phyloP scores from a whole-genome alignment of 2,329 filamentous ascomycete genomes.

The Verticillium nubilum region DNA sequence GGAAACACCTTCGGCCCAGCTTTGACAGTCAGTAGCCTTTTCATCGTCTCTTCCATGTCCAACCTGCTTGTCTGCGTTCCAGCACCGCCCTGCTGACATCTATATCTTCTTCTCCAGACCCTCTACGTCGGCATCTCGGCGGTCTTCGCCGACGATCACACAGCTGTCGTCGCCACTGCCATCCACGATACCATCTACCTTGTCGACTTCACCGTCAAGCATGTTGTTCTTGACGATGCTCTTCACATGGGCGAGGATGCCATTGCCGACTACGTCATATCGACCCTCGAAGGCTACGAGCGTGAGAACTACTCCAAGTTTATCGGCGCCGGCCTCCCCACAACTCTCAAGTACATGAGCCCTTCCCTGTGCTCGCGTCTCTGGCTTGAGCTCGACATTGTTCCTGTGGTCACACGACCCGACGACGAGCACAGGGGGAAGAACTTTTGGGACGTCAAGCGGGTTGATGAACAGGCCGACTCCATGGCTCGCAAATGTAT shows the following conservation, averaged over 20 bases:
- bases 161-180: conserved; percentile 58
- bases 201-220: conserved; percentile 63
- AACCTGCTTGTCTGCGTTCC: background rate
- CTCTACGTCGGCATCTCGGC: conserved; percentile 60
- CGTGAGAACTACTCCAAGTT: conserved; percentile 66
- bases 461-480: conserved; percentile 77
- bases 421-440: conserved; percentile 36
- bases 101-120: conserved; percentile 29
- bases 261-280: conserved; percentile 56
- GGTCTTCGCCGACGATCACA: conserved; percentile 41
- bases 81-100: background rate
- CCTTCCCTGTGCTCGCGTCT: conserved; percentile 63
- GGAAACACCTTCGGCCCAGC: conserved; percentile 37
- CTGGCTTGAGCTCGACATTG: conserved; percentile 72
- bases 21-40: conserved; percentile 32
- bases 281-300: conserved; percentile 53
- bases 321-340: conserved; percentile 65
- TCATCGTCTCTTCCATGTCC: background rate
- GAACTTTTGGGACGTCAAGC: conserved; percentile 46
- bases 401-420: conserved; percentile 60
- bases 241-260: conserved; percentile 33
- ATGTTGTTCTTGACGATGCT: conserved; percentile 40
- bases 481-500: conserved; percentile 76
- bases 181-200: conserved; percentile 72
- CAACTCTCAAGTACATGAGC: conserved; percentile 51